Evolutionary conservation across 306 rosid species (phyloP).

Genomic region (Cucumis sativus): Cucumber_9930_V3 NC_026661.2:4224001-4224500

Average conservation of each 20-base stretch:
- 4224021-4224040: constrained; percentile 26
- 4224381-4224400: neutral
- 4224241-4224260: neutral
- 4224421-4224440: neutral
- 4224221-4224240: neutral
- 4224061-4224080: constrained; percentile 13
- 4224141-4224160: neutral
- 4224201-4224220: neutral
- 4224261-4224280: neutral
- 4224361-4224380: neutral
- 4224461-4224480: no score
- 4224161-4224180: neutral
- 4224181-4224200: neutral
- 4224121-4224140: neutral
- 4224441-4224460: no score
- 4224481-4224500: no score
- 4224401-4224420: neutral
- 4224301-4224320: neutral
- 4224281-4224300: neutral
- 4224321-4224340: neutral
- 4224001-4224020: neutral
- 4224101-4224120: constrained; percentile 27
- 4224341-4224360: neutral
- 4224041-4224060: constrained; percentile 20
- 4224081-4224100: constrained; percentile 30